Base-by-base conservation (phyloP, 257 asterid genomes). In the Schizonepeta tenuifolia region DNA sequence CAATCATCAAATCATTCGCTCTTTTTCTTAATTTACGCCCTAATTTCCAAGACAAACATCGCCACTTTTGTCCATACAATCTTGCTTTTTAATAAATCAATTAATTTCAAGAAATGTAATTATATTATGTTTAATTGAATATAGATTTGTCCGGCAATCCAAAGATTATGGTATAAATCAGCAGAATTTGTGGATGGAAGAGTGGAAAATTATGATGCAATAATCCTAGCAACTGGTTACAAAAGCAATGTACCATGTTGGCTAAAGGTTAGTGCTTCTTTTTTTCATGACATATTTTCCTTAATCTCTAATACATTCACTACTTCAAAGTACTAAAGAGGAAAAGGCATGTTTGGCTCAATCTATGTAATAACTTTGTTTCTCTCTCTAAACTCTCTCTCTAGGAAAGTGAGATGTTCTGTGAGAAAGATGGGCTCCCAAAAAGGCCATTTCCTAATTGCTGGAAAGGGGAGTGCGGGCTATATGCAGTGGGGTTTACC, bases 401-500 rank as follows among this genome's bases (percentile, higher is more conserved):
- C 31, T 79, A 90, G 98, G 96, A 88, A 78, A 82, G 75, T 71
- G 91, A 77, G 78, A 88, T 92, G 98, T 92, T 92, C 71, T 82
- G 91, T n/a, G 85, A 82, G 81, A 84, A 83, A 72, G 96, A 92
- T 83, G 98, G 98, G 31, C 86, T 92, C 83, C 98, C 97, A 35
- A 90, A 82, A 82, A 85, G 82, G 78, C 82, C 97, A 78, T 93
- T 90, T 84, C 98, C 98, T 11, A 85, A 93, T 81, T 97, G 98
- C 41, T 90, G 98, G 98, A 93, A 93, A 82, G 98, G 98, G 1
- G 85, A 91, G 58, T 47, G 84, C 50, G 98, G 98, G 78, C 82
- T 93, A 31, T 91, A 93, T 69, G 92, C 97, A 2, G 98, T 90
- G 77, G 98, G 98, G 81, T 93, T 93, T 86, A 93, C 97, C 62